Evolutionary conservation across 208 protist genomes (phyloP).

Genomic region (Acanthamoeba rhysodes): DNA sequence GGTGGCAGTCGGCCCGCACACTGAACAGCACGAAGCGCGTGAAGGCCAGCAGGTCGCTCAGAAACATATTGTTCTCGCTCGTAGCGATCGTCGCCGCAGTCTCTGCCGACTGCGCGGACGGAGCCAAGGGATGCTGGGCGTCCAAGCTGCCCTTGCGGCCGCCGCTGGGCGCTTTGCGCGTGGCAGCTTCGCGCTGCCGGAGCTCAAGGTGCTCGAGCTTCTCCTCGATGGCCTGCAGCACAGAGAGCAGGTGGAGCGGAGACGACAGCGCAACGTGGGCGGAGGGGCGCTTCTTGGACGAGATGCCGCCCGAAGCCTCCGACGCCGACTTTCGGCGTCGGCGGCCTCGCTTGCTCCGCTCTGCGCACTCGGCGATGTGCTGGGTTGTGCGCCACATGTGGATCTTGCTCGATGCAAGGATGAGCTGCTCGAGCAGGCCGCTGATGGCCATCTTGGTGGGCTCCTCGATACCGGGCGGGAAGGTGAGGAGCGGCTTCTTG

Average conservation of each 20-base stretch:
- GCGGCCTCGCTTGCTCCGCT: not conserved
- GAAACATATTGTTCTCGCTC: not conserved
- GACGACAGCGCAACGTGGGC: not conserved
- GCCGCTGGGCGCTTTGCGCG: not conserved
- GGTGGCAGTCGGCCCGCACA: conserved; percentile 23
- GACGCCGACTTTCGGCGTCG: not conserved
- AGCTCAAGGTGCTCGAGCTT: not conserved
- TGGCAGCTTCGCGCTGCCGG: not conserved
- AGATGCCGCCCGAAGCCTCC: not conserved
- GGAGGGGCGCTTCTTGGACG: not conserved
- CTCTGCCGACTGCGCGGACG: not conserved
- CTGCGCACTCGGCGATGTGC: conserved; percentile 7
- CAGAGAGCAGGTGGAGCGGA: not conserved
- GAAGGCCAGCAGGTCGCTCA: conserved; percentile 8
- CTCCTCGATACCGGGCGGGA: not conserved
- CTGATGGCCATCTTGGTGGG: not conserved
- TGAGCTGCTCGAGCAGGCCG: conserved; percentile 37
- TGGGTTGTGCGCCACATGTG: conserved; percentile 17
- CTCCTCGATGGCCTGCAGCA: not conserved
- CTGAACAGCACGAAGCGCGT: conserved; percentile 11
- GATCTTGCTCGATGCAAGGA: conserved; percentile 6
- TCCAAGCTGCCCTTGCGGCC: not conserved
- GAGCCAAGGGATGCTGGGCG: not conserved
- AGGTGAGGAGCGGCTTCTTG: conserved; percentile 25
- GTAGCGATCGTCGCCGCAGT: not conserved